These are phyloP conservation scores for Saccharomycopsis crataegensis DNA, from an alignment of 1,139 yeast species.

Conservation along the genomic window DNA sequence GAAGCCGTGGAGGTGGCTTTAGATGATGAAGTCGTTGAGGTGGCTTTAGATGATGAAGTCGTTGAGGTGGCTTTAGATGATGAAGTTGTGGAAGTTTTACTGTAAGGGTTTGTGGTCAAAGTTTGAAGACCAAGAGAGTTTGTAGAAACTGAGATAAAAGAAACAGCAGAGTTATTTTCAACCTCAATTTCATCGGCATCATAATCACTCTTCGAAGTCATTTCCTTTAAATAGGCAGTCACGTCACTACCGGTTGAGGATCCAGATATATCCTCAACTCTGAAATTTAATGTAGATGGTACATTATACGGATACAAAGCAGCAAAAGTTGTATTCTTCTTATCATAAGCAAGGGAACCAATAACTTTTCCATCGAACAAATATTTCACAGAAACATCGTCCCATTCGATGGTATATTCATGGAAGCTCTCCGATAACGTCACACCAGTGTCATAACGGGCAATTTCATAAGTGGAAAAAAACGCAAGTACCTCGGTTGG, in stretches of 20 bases:
- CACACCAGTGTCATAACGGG: constrained; percentile 27
- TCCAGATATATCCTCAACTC: constrained; percentile 9
- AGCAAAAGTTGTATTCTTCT: neutral
- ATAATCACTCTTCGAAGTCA: neutral
- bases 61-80: neutral
- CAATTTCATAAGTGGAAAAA: constrained; percentile 4
- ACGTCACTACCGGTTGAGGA: neutral
- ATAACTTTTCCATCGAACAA: constrained; percentile 34
- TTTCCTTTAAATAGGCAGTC: neutral
- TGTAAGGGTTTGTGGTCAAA: neutral
- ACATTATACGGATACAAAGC: constrained; percentile 7
- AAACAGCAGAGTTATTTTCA: neutral
- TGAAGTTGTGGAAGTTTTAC: neutral
- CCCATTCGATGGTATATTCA: constrained; percentile 40
- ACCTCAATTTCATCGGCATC: constrained; percentile 10
- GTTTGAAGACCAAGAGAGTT: neutral
- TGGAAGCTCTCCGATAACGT: constrained; percentile 38
- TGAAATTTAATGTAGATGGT: constrained; percentile 15
- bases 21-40: neutral
- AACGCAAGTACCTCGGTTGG: constrained; percentile 2
- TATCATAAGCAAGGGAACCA: constrained; percentile 28
- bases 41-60: neutral
- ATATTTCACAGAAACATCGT: constrained; percentile 33
- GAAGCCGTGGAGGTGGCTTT: neutral
- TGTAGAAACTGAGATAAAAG: neutral